These are phyloP conservation scores for Neurospora discreta DNA, from an alignment of 495 filamentous ascomycete genomes.

Conservation along the genomic window DNA sequence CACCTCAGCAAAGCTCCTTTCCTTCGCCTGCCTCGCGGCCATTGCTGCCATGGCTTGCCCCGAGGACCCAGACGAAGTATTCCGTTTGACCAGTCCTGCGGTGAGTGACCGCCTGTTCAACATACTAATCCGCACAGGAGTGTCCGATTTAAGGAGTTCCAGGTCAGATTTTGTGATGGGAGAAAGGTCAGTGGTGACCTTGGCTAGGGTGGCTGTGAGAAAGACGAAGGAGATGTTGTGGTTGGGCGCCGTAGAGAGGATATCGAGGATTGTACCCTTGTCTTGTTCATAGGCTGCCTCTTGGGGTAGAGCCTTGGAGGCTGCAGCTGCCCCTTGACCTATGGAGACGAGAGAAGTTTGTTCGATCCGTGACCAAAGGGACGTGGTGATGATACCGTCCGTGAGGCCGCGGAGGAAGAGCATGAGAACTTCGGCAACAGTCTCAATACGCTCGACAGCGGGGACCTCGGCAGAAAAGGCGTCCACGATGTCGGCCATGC, in stretches of 20 bases:
- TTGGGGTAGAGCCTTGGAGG: slow-evolving; percentile 32
- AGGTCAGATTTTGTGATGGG: slow-evolving; percentile 28
- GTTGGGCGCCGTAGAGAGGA: slow-evolving; percentile 55
- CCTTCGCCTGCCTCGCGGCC: slow-evolving; percentile 30
- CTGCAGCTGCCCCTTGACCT: slow-evolving; percentile 15
- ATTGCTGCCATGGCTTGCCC: slow-evolving; percentile 19
- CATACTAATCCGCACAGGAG: slow-evolving; percentile 10
- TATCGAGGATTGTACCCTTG: slow-evolving; percentile 59
- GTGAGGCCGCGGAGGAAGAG: slow-evolving; percentile 59
- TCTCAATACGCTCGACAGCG: slow-evolving; percentile 55
- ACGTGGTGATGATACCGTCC: slow-evolving; percentile 60
- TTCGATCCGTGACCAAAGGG: slow-evolving; percentile 63
- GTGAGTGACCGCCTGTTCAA: slow-evolving; percentile 26
- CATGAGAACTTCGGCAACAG: slow-evolving; percentile 54
- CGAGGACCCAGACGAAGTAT: background rate
- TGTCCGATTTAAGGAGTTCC: slow-evolving; percentile 15
- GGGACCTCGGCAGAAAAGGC: slow-evolving; percentile 48
- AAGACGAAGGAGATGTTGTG: slow-evolving; percentile 84
- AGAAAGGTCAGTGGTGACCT: slow-evolving; percentile 35
- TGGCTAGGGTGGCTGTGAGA: slow-evolving; percentile 61
- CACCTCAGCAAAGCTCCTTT: slow-evolving; percentile 35
- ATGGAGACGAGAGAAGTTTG: slow-evolving; percentile 37
- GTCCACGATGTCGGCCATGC: slow-evolving; percentile 38
- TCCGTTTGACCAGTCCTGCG: background rate
- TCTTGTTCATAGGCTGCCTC: slow-evolving; percentile 47